These are phyloP conservation scores for Termitomyces sp. DNA, from an alignment of 768 basidiomycete species.

Conservation along the genomic window DNA sequence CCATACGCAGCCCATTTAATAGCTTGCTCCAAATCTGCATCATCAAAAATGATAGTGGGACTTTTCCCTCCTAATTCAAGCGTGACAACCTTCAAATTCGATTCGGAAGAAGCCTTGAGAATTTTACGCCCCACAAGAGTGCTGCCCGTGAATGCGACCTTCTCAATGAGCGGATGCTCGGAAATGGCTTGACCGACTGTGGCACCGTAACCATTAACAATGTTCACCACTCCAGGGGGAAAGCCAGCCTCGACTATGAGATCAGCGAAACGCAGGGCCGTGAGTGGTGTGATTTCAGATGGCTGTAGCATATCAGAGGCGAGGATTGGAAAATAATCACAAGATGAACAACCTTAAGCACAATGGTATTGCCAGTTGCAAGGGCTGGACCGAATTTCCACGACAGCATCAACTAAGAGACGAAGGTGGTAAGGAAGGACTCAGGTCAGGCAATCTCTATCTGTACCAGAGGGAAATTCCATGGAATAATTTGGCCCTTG, in stretches of 20 bases:
- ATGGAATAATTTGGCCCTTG: constrained; percentile 51
- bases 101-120: constrained; percentile 73
- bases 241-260: constrained; percentile 65
- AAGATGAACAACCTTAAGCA: constrained; percentile 38
- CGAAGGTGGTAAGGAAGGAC: neutral
- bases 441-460: neutral
- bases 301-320: constrained; percentile 30
- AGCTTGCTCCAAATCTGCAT: constrained; percentile 68
- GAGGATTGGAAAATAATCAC: neutral
- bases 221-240: constrained; percentile 68
- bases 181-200: constrained; percentile 61
- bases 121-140: constrained; percentile 76
- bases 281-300: constrained; percentile 61
- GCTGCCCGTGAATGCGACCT: constrained; percentile 85
- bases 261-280: constrained; percentile 44
- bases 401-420: constrained; percentile 18
- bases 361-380: constrained; percentile 50
- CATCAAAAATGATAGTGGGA: constrained; percentile 67
- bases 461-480: constrained; percentile 38
- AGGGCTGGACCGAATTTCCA: constrained; percentile 27
- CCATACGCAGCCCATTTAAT: constrained; percentile 69
- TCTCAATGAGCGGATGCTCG: constrained; percentile 52
- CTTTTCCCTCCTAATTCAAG: constrained; percentile 81
- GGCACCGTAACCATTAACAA: constrained; percentile 58
- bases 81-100: constrained; percentile 81